These are phyloP conservation scores for Oryza australiensis DNA, from an alignment of 176 grass and related monocot genomes.

Conservation along the genomic window DNA sequence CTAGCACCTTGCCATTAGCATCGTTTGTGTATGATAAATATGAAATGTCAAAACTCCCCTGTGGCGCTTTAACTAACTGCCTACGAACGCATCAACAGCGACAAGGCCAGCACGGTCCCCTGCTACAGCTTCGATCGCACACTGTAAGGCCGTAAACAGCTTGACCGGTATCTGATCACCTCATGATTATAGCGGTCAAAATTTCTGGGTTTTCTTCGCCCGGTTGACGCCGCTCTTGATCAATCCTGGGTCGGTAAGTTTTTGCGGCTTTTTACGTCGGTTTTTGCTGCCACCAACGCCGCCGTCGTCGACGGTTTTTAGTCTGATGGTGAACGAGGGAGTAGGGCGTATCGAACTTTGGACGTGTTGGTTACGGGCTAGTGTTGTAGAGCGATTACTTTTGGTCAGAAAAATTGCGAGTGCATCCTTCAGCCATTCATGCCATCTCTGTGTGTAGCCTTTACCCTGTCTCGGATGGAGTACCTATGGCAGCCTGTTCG, in stretches of 20 bases:
- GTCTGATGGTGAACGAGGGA: neutral
- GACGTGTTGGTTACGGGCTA: slow-evolving; percentile 16
- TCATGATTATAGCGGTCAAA: neutral
- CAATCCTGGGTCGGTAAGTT: neutral
- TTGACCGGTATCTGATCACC: slow-evolving; percentile 37
- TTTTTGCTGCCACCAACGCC: neutral
- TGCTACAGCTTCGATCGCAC: neutral
- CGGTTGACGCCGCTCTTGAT: slow-evolving; percentile 7
- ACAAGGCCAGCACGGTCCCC: slow-evolving; percentile 6
- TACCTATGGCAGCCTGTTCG: neutral
- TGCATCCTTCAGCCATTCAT: neutral
- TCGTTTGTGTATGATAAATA: neutral
- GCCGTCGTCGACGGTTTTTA: neutral
- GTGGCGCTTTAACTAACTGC: slow-evolving; percentile 39
- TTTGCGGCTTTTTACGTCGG: slow-evolving; percentile 30
- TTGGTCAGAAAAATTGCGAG: neutral
- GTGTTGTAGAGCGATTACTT: neutral
- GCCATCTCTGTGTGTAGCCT: neutral
- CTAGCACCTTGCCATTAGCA: neutral
- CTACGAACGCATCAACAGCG: neutral
- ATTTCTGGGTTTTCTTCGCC: neutral
- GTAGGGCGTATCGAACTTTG: slow-evolving; percentile 27
- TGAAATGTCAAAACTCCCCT: neutral
- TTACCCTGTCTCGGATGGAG: neutral
- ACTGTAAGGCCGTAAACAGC: neutral